A percentile compares a stretch with the other conserved stretches of the same genome.
Evolutionary conservation across 306 rosid species (phyloP).

Genomic region (Dalbergia cochinchinensis): DNA sequence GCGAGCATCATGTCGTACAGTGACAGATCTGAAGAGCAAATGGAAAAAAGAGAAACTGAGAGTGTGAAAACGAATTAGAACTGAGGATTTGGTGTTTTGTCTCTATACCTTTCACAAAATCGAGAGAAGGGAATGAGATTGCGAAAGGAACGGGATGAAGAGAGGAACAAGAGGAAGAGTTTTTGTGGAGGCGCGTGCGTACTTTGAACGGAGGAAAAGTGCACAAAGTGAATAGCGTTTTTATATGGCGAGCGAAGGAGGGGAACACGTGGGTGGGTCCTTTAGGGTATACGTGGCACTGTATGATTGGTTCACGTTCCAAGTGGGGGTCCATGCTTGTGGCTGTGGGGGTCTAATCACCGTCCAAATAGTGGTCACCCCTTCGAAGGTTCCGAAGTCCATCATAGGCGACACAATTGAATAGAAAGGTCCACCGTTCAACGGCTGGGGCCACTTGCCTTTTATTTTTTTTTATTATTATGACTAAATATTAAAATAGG

Average conservation of each 20-base stretch:
- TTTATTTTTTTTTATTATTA: background rate
- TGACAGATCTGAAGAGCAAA: slow-evolving; percentile 15
- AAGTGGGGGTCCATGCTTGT: background rate
- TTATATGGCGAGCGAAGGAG: slow-evolving; percentile 24
- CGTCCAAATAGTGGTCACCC: background rate
- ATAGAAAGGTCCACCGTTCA: background rate
- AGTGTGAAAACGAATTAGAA: background rate
- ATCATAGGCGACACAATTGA: background rate
- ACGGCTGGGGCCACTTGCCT: background rate
- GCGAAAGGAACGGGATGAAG: slow-evolving; percentile 31
- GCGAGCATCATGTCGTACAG: background rate
- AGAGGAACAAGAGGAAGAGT: slow-evolving; percentile 12
- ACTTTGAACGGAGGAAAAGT: slow-evolving; percentile 38
- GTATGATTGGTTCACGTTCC: background rate
- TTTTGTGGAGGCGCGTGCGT: slow-evolving; percentile 39
- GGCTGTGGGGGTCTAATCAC: background rate
- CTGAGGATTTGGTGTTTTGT: background rate
- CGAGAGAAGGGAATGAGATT: slow-evolving; percentile 14
- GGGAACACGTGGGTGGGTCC: background rate
- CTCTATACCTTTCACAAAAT: slow-evolving; percentile 50
- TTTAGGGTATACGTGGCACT: background rate
- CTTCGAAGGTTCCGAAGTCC: background rate
- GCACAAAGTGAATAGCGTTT: background rate
- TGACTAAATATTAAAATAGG: too few species aligned
- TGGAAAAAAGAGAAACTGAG: background rate